Evolutionary conservation across 2,329 filamentous ascomycete species (phyloP).

Genomic region (Lachnellula subtilissima): DNA sequence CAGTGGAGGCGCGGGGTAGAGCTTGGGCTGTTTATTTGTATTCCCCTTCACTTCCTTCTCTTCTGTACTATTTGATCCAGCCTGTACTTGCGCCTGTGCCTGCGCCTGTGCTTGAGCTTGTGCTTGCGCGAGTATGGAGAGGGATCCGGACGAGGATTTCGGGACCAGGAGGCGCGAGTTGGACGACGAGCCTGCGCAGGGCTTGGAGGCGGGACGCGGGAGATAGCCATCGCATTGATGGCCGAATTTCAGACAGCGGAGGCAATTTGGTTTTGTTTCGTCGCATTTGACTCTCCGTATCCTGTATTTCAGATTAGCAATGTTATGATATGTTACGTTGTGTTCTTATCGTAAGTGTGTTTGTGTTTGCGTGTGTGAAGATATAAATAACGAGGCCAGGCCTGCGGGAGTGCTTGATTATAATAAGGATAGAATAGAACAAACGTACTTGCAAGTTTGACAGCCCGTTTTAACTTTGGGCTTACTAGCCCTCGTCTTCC

Average conservation of each 20-base stretch:
- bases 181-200: constrained; percentile 2
- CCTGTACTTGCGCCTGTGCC: too few species aligned
- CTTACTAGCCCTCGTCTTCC: constrained; percentile 25
- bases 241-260: constrained; percentile 28
- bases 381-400: too few species aligned
- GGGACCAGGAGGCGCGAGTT: constrained; percentile 15
- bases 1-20: too few species aligned
- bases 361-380: too few species aligned
- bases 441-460: constrained; percentile 31
- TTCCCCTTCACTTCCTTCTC: too few species aligned
- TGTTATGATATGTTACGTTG: neutral
- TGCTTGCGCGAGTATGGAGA: neutral
- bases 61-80: too few species aligned
- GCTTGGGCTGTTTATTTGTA: too few species aligned
- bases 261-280: constrained; percentile 29
- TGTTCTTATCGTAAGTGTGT: too few species aligned
- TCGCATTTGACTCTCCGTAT: constrained; percentile 32
- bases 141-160: constrained; percentile 3
- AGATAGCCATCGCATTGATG: constrained; percentile 31
- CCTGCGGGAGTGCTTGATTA: too few species aligned
- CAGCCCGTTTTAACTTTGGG: constrained; percentile 31
- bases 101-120: too few species aligned
- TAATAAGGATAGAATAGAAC: neutral
- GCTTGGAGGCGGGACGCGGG: constrained; percentile 13
- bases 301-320: constrained; percentile 15